Base-by-base conservation (phyloP, 2,329 filamentous ascomycete species). In the Fusarium drepaniforme region DNA sequence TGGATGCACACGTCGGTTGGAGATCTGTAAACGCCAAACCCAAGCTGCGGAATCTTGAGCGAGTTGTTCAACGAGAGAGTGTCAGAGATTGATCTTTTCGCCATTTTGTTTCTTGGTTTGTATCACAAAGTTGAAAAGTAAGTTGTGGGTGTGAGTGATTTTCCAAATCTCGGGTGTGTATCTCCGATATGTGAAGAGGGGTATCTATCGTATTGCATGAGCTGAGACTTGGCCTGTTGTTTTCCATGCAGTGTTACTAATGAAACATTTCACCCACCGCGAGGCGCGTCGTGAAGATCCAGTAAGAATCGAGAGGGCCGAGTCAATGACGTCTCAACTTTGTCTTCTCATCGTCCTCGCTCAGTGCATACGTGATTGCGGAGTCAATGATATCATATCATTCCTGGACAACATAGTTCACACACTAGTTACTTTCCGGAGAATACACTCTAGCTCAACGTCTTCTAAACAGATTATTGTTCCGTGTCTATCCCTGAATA, bases 1-100 rank as follows among this genome's bases (percentile, higher is more conserved):
- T 86, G 81, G 9, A 88, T 84, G 80, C 90, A 92, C 69, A 86
- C 85, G 33, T 86, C 80, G 40, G 84, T 79, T 1, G 86, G 86
- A 2, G 90, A 91, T 66, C 87, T 86, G 82, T 92, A 94, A 67
- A 94, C 91, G 63, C 93, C 93, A 77, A 94, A 94, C 4, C 92
- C 93, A 7, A 94, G 87, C 58, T 86, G 88, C 15, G 93, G 93
- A 25, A 94, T 92, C 35, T 67, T 58, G 18, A 68, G 23, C 1
- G 59, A 61, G 37, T 79, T 80, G 8, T 74, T 66, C 5, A 83
- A 66, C 1, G 71, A 58, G 21, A 83, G 51, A 0, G 75, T 73
- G 3, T 79, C 72, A 2, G 69, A 62, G 15, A 77, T 67, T 18
- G 69, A 67, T 35, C 66, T 73, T 49, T 73, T 73, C 30, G 70